Conservation (phyloP, 768 basidiomycete genomes). For the Termitomyces sp. region DNA sequence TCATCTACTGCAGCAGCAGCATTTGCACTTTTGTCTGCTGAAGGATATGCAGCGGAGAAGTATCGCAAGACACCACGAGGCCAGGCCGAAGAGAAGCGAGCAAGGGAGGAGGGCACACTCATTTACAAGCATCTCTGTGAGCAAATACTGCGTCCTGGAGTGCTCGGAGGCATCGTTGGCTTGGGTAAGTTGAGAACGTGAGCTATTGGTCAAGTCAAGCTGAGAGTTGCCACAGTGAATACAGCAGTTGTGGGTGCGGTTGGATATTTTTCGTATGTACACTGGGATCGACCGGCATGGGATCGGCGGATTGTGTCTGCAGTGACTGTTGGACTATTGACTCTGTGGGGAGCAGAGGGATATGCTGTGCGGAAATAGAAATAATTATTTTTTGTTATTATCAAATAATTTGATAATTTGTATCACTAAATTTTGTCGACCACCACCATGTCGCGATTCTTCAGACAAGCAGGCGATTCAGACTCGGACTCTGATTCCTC, state of each 20-base stretch:
- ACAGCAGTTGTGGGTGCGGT: constrained; percentile 57
- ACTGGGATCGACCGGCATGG: constrained; percentile 67
- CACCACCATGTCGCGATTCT: constrained; percentile 77
- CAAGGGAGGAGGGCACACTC: constrained; percentile 51
- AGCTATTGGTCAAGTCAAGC: background rate
- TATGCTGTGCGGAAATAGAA: constrained; percentile 31
- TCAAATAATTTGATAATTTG: constrained; percentile 1
- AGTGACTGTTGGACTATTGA: constrained; percentile 53
- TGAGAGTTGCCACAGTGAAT: constrained; percentile 42
- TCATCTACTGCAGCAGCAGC: constrained; percentile 51
- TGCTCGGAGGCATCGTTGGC: constrained; percentile 63
- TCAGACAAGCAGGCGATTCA: constrained; percentile 81
- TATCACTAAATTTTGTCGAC: constrained; percentile 16
- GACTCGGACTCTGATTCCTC: constrained; percentile 72
- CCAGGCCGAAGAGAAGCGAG: constrained; percentile 52
- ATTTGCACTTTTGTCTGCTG: constrained; percentile 52
- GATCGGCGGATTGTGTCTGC: constrained; percentile 58
- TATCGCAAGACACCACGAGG: constrained; percentile 58
- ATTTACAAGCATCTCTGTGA: constrained; percentile 55
- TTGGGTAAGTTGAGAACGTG: constrained; percentile 36
- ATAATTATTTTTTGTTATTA: constrained; percentile 1
- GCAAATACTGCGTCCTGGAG: constrained; percentile 57
- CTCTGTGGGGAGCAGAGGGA: constrained; percentile 68
- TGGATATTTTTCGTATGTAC: constrained; percentile 59
- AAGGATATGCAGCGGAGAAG: constrained; percentile 62